These are phyloP conservation scores for Mytilinidion resinicola DNA, from an alignment of 495 filamentous ascomycete species.

Conservation along the genomic window DNA sequence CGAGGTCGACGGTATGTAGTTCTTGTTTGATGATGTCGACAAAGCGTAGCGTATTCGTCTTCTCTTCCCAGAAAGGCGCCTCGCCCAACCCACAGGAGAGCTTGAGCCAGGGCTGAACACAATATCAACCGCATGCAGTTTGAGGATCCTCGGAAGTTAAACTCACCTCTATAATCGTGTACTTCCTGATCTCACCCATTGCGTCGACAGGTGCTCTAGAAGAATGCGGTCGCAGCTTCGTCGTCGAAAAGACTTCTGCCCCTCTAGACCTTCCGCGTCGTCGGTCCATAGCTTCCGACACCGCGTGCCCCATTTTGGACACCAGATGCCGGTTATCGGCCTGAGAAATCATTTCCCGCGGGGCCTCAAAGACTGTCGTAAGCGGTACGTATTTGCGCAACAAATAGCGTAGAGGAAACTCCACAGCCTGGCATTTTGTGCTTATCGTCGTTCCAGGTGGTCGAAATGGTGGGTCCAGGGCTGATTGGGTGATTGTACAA, in stretches of 20 bases:
- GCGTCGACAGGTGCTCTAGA: too few species aligned
- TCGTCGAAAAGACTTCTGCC: too few species aligned
- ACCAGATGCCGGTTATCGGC: neutral
- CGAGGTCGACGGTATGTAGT: slow-evolving; percentile 67
- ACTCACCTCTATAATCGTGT: slow-evolving; percentile 32
- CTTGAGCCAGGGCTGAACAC: slow-evolving; percentile 62
- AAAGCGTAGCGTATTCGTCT: slow-evolving; percentile 69
- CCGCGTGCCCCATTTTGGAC: slow-evolving; percentile 15
- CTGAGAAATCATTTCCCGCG: neutral
- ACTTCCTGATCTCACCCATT: slow-evolving; percentile 33
- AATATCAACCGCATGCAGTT: neutral
- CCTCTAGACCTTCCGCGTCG: neutral
- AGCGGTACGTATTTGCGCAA: too few species aligned
- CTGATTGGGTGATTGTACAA: too few species aligned
- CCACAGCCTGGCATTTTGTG: too few species aligned
- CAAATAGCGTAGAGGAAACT: too few species aligned
- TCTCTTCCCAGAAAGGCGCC: slow-evolving; percentile 70
- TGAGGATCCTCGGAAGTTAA: neutral
- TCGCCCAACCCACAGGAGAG: slow-evolving; percentile 71
- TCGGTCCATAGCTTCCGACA: slow-evolving; percentile 19
- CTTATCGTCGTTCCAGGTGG: too few species aligned
- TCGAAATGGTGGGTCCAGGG: too few species aligned
- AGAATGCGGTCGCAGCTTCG: too few species aligned
- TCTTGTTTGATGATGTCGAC: slow-evolving; percentile 80
- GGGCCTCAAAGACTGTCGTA: too few species aligned